Percentiles rank a stretch among this genome's conserved stretches.
These are phyloP conservation scores for Ceratobasidium sp. DNA, from an alignment of 1,284 basidiomycete genomes.

Conservation along the genomic window DNA sequence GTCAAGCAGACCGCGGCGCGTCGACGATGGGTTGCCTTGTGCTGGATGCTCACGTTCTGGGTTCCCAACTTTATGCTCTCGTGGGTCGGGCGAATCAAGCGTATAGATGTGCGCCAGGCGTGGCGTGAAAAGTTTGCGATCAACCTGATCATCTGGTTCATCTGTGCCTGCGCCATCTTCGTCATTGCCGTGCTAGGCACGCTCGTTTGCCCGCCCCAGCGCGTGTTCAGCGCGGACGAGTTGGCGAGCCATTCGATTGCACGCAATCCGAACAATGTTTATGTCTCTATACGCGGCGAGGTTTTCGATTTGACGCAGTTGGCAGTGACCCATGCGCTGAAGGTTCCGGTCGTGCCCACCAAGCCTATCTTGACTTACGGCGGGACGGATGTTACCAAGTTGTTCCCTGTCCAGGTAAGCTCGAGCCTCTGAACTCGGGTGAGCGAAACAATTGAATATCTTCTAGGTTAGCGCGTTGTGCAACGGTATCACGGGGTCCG, in stretches of 20 bases:
- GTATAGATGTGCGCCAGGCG: conserved; percentile 90
- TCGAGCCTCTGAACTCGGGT: neutral
- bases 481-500: conserved; percentile 78
- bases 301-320: conserved; percentile 81
- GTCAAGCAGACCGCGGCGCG: conserved; percentile 81
- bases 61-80: conserved; percentile 75
- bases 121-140: conserved; percentile 98
- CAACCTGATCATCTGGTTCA: conserved; percentile 96
- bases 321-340: conserved; percentile 65
- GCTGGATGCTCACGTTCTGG: conserved; percentile 93
- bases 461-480: conserved; percentile 90
- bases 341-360: conserved; percentile 76
- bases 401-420: conserved; percentile 93
- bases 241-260: conserved; percentile 72
- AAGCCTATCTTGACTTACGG: conserved; percentile 85
- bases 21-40: conserved; percentile 85
- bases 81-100: conserved; percentile 88
- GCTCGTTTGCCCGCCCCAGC: conserved; percentile 92
- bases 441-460: neutral
- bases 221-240: conserved; percentile 84
- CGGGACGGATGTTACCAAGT: conserved; percentile 72
- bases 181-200: conserved; percentile 89
- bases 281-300: conserved; percentile 87
- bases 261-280: conserved; percentile 74
- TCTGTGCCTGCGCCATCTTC: conserved; percentile 86